Evolutionary conservation across 768 basidiomycete genomes (phyloP).

Genomic region (Kwoniella botswanensis): DNA sequence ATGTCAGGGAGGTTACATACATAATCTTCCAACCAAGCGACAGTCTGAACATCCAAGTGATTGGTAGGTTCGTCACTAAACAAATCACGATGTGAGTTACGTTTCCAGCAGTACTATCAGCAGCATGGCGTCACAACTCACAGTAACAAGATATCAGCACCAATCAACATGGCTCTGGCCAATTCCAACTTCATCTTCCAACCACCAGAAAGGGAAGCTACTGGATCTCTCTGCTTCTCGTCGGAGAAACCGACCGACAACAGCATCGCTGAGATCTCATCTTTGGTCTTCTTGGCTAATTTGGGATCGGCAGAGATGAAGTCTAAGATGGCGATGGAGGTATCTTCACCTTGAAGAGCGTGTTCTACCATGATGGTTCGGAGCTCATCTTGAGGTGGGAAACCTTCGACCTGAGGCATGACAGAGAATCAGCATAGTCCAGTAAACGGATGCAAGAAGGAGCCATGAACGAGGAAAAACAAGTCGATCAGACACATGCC

Average conservation of each 20-base stretch:
- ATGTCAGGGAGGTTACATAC: conserved; percentile 78
- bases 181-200: conserved; percentile 99
- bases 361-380: conserved; percentile 97
- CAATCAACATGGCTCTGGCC: conserved; percentile 94
- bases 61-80: conserved; percentile 54
- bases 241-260: conserved; percentile 90
- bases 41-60: conserved; percentile 67
- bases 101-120: too few relatives aligned
- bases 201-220: conserved; percentile 90
- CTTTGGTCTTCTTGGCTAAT: conserved; percentile 67
- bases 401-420: conserved; percentile 70
- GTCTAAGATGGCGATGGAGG: conserved; percentile 77
- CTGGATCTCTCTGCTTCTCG: conserved; percentile 77
- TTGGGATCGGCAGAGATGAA: conserved; percentile 85
- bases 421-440: conserved; percentile 2
- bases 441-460: background rate
- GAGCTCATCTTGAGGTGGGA: conserved; percentile 84
- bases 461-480: too few relatives aligned
- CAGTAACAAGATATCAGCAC: conserved; percentile 66
- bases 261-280: conserved; percentile 78
- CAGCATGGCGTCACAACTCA: background rate
- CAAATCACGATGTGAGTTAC: background rate
- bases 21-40: conserved; percentile 90
- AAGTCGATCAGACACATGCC: too few relatives aligned
- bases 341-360: conserved; percentile 91